Base-by-base conservation (phyloP, 352 stramenopile genomes). In the Blastocystis sp. region DNA sequence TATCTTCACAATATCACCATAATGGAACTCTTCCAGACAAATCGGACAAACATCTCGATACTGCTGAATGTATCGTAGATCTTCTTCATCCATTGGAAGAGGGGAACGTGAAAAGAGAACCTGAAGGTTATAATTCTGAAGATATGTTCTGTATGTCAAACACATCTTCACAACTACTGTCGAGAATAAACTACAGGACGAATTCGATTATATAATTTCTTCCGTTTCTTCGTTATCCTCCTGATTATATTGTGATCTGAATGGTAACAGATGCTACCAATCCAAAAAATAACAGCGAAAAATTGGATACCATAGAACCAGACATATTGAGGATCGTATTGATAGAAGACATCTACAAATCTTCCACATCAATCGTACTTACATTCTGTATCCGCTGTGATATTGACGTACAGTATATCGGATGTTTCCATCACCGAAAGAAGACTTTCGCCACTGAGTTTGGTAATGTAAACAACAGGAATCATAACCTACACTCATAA, bases 161-260 rank as follows among this genome's bases (percentile, higher is more conserved):
- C 24, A 77, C 35, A 57, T 16, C 6, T 24, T 3, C 16, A 77
- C 4, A 52, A 0, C 32, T 54, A 77, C 65, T 52, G n/a, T 19
- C 29, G n/a, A 46, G 6, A 77, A 24, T 54, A 54, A 29, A 49
- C 56, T 16, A 77, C 37, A 19, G 65, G 37, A 56, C 21, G 27
- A 49, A 77, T 77, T 19, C 32, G 51, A 24, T 77, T 77, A 49
- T 77, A 77, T 24, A 77, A 24, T 56, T 24, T 6, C 37, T n/a
- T 51, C 14, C 65, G 29, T n/a, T 54, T 46, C 11, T 54, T 77
- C 12, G 43, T 21, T 19, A 77, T 54, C 35, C 65, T 42, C n/a
- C 43, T 9, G 6, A 77, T 49, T 12, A 77, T 77, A 24, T 3
- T 29, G 16, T 49, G 24, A 32, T 77, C 65, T 5, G 65, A 77